Evolutionary conservation across 805 yeast species (phyloP).

Genomic region (Limtongozyma cylindracea): DNA sequence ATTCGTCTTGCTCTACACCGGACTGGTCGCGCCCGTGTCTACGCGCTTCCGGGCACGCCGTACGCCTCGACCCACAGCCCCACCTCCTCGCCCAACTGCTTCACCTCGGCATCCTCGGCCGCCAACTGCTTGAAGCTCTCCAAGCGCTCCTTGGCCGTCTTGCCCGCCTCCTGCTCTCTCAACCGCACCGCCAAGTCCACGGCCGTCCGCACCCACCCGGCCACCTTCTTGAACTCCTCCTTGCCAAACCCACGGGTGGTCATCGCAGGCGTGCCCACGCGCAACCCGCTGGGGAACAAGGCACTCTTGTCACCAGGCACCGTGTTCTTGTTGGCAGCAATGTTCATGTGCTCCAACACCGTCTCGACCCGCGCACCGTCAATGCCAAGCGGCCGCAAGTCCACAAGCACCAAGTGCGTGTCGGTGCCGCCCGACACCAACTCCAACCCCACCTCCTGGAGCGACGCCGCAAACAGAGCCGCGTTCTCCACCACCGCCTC

Average conservation of each 20-base stretch:
- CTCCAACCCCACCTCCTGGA: slow-evolving; percentile 47
- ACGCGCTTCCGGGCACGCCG: no score
- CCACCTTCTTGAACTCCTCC: slow-evolving; percentile 63
- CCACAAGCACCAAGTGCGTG: slow-evolving; percentile 85
- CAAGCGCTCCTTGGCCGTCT: no score
- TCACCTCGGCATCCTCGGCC: no score
- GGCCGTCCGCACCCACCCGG: slow-evolving; percentile 36
- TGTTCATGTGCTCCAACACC: slow-evolving; percentile 80
- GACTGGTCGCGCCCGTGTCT: no score
- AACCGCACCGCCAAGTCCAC: slow-evolving; percentile 28
- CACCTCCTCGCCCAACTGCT: no score
- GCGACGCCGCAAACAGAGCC: slow-evolving; percentile 50
- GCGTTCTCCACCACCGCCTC: slow-evolving; percentile 75
- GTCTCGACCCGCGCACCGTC: slow-evolving; percentile 97
- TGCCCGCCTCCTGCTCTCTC: no score
- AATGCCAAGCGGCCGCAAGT: slow-evolving; percentile 68
- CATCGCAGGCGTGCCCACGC: slow-evolving; percentile 98
- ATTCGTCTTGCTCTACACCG: no score
- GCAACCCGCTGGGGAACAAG: slow-evolving; percentile 87
- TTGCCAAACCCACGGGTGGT: slow-evolving; percentile 89
- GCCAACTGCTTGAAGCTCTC: no score
- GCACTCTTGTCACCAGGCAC: slow-evolving; percentile 97
- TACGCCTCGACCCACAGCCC: no score
- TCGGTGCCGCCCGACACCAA: slow-evolving; percentile 92
- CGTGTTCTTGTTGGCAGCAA: slow-evolving; percentile 92